phyloP scores from a whole-genome alignment of 2,329 filamentous ascomycete species.

The Colletotrichum tofieldiae region DNA sequence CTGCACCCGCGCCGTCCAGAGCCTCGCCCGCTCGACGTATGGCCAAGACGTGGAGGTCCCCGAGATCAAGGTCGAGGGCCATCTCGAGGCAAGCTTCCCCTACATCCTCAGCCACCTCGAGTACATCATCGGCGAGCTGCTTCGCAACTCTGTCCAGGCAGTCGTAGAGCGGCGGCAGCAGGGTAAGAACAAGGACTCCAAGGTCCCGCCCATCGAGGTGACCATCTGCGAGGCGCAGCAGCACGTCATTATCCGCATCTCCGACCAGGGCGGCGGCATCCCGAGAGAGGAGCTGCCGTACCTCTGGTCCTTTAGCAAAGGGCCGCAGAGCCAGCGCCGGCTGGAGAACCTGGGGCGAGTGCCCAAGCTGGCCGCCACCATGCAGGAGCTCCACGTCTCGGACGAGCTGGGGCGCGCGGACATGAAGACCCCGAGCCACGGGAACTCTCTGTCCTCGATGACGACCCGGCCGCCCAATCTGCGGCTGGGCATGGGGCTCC shows the following conservation, averaged over 20 bases:
- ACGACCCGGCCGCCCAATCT: conserved; percentile 89
- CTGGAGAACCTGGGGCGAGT: conserved; percentile 90
- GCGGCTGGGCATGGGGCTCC: conserved; percentile 91
- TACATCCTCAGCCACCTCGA: conserved; percentile 97
- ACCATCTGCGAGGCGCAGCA: conserved; percentile 94
- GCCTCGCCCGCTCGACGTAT: conserved; percentile 83
- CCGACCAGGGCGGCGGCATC: conserved; percentile 94
- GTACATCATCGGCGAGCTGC: conserved; percentile 95
- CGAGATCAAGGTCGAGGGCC: conserved; percentile 86
- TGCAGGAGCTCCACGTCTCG: conserved; percentile 83
- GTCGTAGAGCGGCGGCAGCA: conserved; percentile 82
- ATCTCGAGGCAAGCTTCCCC: conserved; percentile 91
- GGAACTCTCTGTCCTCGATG: conserved; percentile 83
- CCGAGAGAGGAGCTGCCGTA: conserved; percentile 87
- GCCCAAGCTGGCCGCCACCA: conserved; percentile 91
- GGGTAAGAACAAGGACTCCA: conserved; percentile 43
- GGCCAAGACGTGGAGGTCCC: conserved; percentile 81
- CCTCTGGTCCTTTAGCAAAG: conserved; percentile 97
- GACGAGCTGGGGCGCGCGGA: conserved; percentile 59
- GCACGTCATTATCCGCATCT: conserved; percentile 96
- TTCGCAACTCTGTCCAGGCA: conserved; percentile 95
- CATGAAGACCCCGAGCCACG: conserved; percentile 59
- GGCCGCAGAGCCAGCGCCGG: conserved; percentile 82
- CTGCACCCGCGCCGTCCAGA: conserved; percentile 83
- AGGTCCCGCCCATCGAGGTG: conserved; percentile 85